These are phyloP conservation scores for Globisporangium megalacanthum DNA, from an alignment of 352 stramenopile genomes.

Conservation along the genomic window DNA sequence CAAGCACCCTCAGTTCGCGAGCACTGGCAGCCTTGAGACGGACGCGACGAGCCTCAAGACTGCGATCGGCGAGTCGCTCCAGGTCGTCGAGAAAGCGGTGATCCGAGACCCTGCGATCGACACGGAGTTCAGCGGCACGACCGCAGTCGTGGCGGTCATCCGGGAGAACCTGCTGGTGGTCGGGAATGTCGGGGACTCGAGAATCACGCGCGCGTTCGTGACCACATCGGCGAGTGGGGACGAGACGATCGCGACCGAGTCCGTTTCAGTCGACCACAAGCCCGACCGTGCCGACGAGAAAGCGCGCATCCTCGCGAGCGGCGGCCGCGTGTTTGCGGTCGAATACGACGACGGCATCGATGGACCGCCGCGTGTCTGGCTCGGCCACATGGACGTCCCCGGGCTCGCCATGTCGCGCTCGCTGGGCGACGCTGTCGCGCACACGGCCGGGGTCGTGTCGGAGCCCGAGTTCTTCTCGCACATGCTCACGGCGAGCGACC, in stretches of 20 bases:
- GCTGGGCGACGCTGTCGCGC: conserved; percentile 95
- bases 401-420: conserved; percentile 97
- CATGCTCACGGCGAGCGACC: conserved; percentile 77
- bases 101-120: conserved; percentile 90
- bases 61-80: conserved; percentile 49
- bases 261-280: conserved; percentile 98
- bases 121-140: conserved; percentile 91
- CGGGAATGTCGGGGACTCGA: conserved; percentile 97
- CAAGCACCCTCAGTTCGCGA: conserved; percentile 79
- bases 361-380: conserved; percentile 96
- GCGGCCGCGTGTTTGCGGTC: conserved; percentile 96
- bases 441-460: conserved; percentile 93
- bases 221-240: conserved; percentile 24
- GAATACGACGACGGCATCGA: conserved; percentile 99
- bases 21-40: conserved; percentile 38
- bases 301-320: conserved; percentile 90
- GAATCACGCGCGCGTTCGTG: conserved; percentile 87
- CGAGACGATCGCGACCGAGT: conserved; percentile 32
- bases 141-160: conserved; percentile 68
- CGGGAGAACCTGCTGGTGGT: conserved; percentile 86
- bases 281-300: conserved; percentile 95
- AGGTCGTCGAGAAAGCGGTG: conserved; percentile 71
- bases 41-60: conserved; percentile 56
- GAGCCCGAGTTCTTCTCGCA: conserved; percentile 93
- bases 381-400: conserved; percentile 97